phyloP scores from a whole-genome alignment of 306 rosid species.

The Benincasa hispida region DNA sequence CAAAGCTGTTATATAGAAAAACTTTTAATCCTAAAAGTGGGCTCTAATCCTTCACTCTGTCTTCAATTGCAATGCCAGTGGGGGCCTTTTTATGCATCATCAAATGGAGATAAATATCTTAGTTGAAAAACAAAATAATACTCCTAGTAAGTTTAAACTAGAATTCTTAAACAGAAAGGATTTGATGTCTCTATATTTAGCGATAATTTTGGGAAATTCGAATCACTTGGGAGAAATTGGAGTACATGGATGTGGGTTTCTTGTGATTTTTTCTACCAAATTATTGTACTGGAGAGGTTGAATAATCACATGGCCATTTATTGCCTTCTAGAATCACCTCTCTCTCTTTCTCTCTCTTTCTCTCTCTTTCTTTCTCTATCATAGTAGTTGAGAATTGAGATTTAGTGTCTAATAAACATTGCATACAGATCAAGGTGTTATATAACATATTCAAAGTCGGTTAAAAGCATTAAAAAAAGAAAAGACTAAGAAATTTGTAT shows the following conservation, averaged over 20 bases:
- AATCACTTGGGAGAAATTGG: not conserved
- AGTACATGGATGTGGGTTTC: not conserved
- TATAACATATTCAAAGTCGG: not conserved
- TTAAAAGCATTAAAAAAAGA: not conserved
- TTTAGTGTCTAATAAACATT: not conserved
- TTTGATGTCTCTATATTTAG: not conserved
- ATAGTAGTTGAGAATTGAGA: not conserved
- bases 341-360: not conserved
- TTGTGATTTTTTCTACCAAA: slow-evolving; percentile 4
- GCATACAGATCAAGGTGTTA: not conserved
- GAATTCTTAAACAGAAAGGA: not conserved
- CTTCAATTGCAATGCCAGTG: not conserved
- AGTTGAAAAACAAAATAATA: not conserved
- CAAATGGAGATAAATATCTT: not conserved
- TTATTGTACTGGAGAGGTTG: not conserved
- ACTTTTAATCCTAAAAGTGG: not conserved
- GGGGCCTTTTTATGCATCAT: not conserved
- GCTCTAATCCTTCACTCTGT: not conserved
- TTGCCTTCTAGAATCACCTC: not conserved
- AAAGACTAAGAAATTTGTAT: not conserved
- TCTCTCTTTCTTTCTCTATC: not conserved
- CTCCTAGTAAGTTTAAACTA: not conserved
- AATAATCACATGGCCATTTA: slow-evolving; percentile 6
- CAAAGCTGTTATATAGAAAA: not conserved
- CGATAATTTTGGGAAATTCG: not conserved